Percentiles rank a stretch among this genome's conserved stretches.
Conservation (phyloP, 2,329 filamentous ascomycete species). For the Delphinella strobiligena region DNA sequence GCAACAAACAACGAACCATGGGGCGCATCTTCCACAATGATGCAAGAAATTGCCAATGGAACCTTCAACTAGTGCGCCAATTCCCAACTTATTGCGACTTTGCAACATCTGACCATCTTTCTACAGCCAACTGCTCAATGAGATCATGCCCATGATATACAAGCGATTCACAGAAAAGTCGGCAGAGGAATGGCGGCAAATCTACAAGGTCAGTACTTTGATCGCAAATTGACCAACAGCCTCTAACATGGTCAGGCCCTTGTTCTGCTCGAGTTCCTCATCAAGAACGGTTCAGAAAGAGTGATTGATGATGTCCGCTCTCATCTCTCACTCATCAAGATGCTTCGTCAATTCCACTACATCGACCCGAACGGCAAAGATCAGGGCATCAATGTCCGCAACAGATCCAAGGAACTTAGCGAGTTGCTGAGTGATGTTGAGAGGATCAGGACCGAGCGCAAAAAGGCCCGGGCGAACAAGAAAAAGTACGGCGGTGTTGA, state of each 20-base stretch:
- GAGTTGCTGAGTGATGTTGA: slow-evolving; percentile 92
- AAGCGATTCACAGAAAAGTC: slow-evolving; percentile 97
- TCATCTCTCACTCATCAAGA: slow-evolving; percentile 89
- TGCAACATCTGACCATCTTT: slow-evolving; percentile 15
- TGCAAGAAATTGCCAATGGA: slow-evolving; percentile 97
- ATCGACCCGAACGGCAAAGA: slow-evolving; percentile 96
- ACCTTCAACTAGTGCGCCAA: slow-evolving; percentile 87
- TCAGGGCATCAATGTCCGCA: slow-evolving; percentile 93
- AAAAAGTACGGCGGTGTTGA: slow-evolving; percentile 95
- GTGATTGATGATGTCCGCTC: slow-evolving; percentile 95
- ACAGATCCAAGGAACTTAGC: slow-evolving; percentile 87
- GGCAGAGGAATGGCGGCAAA: slow-evolving; percentile 97
- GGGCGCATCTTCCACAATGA: slow-evolving; percentile 70
- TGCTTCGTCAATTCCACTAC: slow-evolving; percentile 96
- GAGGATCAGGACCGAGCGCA: slow-evolving; percentile 59
- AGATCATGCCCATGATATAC: slow-evolving; percentile 99
- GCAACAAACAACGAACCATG: slow-evolving; percentile 98
- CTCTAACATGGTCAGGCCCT: slow-evolving; percentile 40
- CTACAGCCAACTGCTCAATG: slow-evolving; percentile 80
- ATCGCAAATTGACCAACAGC: slow-evolving; percentile 11
- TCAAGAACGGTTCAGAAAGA: slow-evolving; percentile 95
- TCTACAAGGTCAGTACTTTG: slow-evolving; percentile 67
- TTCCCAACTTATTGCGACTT: neutral
- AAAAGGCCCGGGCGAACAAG: slow-evolving; percentile 81
- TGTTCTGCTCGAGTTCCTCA: slow-evolving; percentile 88